phyloP scores from a whole-genome alignment of 1,284 basidiomycete species.

The Papiliotrema laurentii region DNA sequence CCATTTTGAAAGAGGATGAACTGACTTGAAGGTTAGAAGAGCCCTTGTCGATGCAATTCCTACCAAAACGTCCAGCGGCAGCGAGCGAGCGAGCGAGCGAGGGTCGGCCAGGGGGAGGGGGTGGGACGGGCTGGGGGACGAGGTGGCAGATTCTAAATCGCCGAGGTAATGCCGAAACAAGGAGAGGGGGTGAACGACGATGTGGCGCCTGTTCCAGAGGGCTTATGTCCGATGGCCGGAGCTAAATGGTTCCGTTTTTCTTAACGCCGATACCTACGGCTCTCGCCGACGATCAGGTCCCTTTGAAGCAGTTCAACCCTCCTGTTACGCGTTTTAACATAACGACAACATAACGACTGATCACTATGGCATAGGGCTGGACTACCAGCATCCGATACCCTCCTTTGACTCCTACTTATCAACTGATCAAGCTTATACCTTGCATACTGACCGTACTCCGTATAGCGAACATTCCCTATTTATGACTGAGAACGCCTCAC shows the following conservation, averaged over 20 bases:
- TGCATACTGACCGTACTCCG: no score
- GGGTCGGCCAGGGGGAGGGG: not conserved
- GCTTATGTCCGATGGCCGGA: not conserved
- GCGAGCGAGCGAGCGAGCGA: not conserved
- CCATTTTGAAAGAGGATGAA: slow-evolving; percentile 58
- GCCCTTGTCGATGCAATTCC: not conserved
- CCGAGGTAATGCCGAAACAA: not conserved
- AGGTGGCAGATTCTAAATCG: not conserved
- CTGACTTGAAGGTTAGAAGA: slow-evolving; percentile 7
- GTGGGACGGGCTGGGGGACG: not conserved
- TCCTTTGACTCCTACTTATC: no score
- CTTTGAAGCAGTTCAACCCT: not conserved
- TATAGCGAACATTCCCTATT: no score
- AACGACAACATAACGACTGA: not conserved
- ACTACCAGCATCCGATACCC: no score
- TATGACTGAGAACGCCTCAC: no score
- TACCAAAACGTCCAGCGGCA: not conserved
- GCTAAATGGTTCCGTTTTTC: not conserved
- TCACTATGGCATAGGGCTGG: not conserved
- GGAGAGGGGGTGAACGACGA: no score
- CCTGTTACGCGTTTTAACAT: not conserved
- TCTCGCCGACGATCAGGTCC: not conserved
- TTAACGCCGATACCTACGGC: not conserved
- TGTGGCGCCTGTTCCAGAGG: not conserved
- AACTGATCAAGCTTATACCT: no score